Base-by-base conservation (phyloP, 1,284 basidiomycete genomes). In the Melampsora larici-populina region DNA sequence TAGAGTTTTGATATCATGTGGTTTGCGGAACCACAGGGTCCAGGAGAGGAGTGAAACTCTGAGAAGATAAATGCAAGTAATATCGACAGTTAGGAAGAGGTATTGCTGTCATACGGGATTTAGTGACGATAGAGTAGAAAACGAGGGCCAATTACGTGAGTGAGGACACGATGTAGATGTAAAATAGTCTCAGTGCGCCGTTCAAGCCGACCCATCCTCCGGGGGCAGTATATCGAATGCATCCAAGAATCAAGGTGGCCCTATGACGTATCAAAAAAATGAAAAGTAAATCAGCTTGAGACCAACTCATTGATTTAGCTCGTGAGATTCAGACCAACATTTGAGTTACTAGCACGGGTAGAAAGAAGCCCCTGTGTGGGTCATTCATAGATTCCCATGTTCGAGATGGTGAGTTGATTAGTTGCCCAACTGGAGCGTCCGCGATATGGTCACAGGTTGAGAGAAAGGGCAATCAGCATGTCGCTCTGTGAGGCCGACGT, bases 171-270 rank as follows among this genome's bases (percentile, higher is more conserved):
- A 55, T 55, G 51, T 55, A 55, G 7, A 55, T 55, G 24, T 55
- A 55, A 55, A 55, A 55, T 21, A 55, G 51, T 26, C 18, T 21
- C 24, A 55, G 15, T 55, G 51, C 51, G 9, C 51, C 51, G 18
- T 26, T 55, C 24, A 21, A 21, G 24, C 51, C 51, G 7, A 55
- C 7, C 51, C 51, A 55, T 21, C 51, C 5, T 55, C 51, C 51
- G 51, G 51, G 51, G 18, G 24, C 51, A 55, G 21, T 55, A 55
- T 55, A 55, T 55, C 21, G 18, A 55, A 21, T 21, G 24, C 51
- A 55, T 21, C 21, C 51, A 55, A 55, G 51, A 26, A 55, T 55
- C 51, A 55, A 55, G 51, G 51, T 55, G 51, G 51, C 51, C 51
- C 51, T 55, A 26, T 21, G 18, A 21, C 21, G 24, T 7, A 55